A percentile compares a stretch with the other conserved stretches of the same genome.
Evolutionary conservation across 2,329 filamentous ascomycete genomes (phyloP).

Genomic region (Colletotrichum siamense): DNA sequence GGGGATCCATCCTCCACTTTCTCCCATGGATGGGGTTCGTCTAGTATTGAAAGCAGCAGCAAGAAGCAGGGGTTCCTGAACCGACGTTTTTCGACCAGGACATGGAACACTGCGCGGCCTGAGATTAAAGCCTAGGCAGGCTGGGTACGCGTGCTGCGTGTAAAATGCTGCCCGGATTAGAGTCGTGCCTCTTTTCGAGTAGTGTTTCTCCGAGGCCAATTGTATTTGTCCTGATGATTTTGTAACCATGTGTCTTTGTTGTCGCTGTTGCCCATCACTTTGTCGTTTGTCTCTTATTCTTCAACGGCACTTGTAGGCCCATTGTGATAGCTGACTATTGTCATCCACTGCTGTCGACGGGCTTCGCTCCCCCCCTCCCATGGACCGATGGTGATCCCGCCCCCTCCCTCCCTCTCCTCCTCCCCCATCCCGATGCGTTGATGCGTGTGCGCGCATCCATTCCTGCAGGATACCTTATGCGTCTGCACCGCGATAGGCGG

Average conservation of each 20-base stretch:
- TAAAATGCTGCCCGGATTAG: not conserved
- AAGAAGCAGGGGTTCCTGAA: not conserved
- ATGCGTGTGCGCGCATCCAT: conserved; percentile 8
- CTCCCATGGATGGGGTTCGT: not conserved
- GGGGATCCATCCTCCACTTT: conserved; percentile 11
- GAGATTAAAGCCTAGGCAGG: not conserved
- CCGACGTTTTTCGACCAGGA: not conserved
- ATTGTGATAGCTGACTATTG: not conserved
- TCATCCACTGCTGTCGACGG: not conserved
- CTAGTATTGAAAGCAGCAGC: not conserved
- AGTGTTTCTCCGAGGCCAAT: not conserved
- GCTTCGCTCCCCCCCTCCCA: not conserved
- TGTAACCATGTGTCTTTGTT: not conserved
- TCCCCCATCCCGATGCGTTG: not conserved
- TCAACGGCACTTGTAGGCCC: not conserved
- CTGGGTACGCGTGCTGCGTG: not conserved
- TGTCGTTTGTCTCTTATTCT: not conserved
- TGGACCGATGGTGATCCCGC: not conserved
- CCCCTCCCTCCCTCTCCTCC: not conserved
- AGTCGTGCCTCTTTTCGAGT: not conserved
- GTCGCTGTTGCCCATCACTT: not conserved
- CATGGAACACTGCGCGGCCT: conserved; percentile 3
- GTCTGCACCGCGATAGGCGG: conserved; percentile 18
- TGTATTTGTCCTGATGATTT: not conserved
- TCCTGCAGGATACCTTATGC: conserved; percentile 15